Conservation (phyloP, 2,329 filamentous ascomycete genomes). For the Cercospora berteroae region DNA sequence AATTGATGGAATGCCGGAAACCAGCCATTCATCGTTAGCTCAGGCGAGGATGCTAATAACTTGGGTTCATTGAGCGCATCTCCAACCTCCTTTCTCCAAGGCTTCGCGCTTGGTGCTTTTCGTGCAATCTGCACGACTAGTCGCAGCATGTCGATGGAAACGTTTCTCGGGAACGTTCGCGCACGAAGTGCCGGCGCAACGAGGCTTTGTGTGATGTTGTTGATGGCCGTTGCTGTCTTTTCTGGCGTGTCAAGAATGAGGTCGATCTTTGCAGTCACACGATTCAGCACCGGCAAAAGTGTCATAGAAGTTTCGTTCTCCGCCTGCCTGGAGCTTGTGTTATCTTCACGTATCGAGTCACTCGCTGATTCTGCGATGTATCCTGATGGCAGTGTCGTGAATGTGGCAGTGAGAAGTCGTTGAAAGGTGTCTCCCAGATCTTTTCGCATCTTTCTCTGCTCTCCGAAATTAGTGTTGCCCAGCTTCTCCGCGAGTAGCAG, state of each 20-base stretch:
- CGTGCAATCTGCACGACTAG: conserved; percentile 75
- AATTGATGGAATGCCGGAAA: conserved; percentile 80
- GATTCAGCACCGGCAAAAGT: conserved; percentile 73
- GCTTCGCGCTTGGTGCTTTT: conserved; percentile 76
- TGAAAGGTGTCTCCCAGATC: conserved; percentile 91
- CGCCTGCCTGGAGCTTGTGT: conserved; percentile 35
- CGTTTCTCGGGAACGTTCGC: conserved; percentile 81
- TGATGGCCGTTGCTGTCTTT: conserved; percentile 72
- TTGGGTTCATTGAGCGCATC: conserved; percentile 89
- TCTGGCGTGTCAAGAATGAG: conserved; percentile 84
- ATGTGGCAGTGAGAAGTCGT: conserved; percentile 84
- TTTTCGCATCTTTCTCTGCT: conserved; percentile 85
- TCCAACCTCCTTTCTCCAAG: conserved; percentile 87
- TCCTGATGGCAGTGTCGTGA: conserved; percentile 59
- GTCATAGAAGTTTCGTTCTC: conserved; percentile 60
- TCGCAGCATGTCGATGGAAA: conserved; percentile 67
- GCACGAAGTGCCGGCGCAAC: conserved; percentile 79
- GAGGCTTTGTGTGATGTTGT: conserved; percentile 77
- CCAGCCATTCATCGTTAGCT: conserved; percentile 72
- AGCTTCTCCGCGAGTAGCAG: conserved; percentile 91
- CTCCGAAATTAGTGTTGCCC: conserved; percentile 95
- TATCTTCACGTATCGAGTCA: conserved; percentile 34
- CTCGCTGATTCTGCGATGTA: conserved; percentile 22
- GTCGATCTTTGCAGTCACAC: conserved; percentile 74
- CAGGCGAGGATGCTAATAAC: conserved; percentile 72